Base-by-base conservation (phyloP, 202 grass and related monocot species). In the Zizania palustris region DNA sequence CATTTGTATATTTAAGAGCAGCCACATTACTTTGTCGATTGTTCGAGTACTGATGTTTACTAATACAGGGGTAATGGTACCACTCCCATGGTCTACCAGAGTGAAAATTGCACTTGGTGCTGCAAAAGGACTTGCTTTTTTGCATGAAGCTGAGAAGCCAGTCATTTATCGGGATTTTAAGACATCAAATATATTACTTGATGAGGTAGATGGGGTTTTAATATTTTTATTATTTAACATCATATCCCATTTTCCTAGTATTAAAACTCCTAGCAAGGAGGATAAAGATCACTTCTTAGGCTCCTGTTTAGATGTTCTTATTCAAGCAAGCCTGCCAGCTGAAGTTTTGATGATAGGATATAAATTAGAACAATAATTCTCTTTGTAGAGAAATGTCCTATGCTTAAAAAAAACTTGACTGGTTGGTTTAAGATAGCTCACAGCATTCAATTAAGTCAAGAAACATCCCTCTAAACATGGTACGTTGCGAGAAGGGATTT, bases 131-230 rank as follows among this genome's bases (percentile, higher is more conserved):
- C 95, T 98, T 54, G 83, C 89, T 49, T 98, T 92, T 71, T 83
- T 95, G 22, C 95, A 98, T 68, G 95, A 89, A 87, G 91, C 95
- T 53, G 85, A 98, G 82, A 95, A 88, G 45, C 91, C 91, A 14
- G 87, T 98, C 19, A 98, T 98, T 78, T 95, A 95, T 78, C 83
- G 91, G 1, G 95, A 98, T 75, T 98, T 98, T 74, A 98, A 94
- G 69, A 98, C 95, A 75, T 92, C 95, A 45, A 98, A 98, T 36
- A 92, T 98, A 74, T 77, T 98, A 74, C 63, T 98, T 11, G 95
- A 98, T 42, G 79, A 98, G 85, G 95, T 93, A 63, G 45, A 56
- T 59, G 19, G 15, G 12, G 5, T 71, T 86, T 49, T 20, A 18
- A 5, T 42, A 34, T 74, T 67, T 51, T 54, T 43, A 44, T 66